Percentiles rank a stretch among this genome's conserved stretches.
These are phyloP conservation scores for Aspergillus alliaceus DNA, from an alignment of 2,329 filamentous ascomycete species.

Conservation along the genomic window DNA sequence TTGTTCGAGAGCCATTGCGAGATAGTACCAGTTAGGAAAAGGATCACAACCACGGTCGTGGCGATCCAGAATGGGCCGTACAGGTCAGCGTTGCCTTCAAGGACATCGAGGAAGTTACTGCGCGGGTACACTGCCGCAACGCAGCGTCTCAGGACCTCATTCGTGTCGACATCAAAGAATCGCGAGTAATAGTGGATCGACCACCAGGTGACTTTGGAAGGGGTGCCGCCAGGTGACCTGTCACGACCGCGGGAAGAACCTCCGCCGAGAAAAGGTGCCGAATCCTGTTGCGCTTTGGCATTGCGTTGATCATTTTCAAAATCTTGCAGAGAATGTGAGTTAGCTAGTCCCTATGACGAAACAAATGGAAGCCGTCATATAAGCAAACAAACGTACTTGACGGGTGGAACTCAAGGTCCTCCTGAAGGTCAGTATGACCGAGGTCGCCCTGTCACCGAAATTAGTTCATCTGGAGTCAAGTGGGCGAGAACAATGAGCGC, in stretches of 20 bases:
- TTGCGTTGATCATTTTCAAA: conserved; percentile 64
- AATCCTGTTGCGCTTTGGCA: conserved; percentile 50
- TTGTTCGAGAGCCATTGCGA: conserved; percentile 78
- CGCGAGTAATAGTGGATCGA: conserved; percentile 90
- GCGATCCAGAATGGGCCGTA: conserved; percentile 99
- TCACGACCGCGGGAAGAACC: conserved; percentile 42
- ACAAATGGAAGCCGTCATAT: no score
- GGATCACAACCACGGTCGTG: conserved; percentile 91
- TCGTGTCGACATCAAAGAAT: conserved; percentile 98
- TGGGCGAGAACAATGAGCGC: neutral
- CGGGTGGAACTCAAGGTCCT: conserved; percentile 98
- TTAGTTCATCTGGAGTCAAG: conserved; percentile 11
- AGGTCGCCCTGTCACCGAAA: conserved; percentile 73
- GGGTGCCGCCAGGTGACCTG: conserved; percentile 41
- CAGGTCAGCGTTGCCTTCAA: conserved; percentile 94
- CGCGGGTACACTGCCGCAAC: conserved; percentile 85
- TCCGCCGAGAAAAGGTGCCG: conserved; percentile 52
- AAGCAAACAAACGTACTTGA: conserved; percentile 59
- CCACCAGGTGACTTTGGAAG: conserved; percentile 87
- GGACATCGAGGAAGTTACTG: conserved; percentile 92
- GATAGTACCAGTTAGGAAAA: conserved; percentile 94
- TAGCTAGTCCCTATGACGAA: neutral
- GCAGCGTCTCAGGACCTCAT: conserved; percentile 82
- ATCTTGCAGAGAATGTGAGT: conserved; percentile 44
- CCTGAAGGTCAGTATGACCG: conserved; percentile 95